Evolutionary conservation across 2,329 filamentous ascomycete genomes (phyloP).

Genomic region (Fusarium sp.): DNA sequence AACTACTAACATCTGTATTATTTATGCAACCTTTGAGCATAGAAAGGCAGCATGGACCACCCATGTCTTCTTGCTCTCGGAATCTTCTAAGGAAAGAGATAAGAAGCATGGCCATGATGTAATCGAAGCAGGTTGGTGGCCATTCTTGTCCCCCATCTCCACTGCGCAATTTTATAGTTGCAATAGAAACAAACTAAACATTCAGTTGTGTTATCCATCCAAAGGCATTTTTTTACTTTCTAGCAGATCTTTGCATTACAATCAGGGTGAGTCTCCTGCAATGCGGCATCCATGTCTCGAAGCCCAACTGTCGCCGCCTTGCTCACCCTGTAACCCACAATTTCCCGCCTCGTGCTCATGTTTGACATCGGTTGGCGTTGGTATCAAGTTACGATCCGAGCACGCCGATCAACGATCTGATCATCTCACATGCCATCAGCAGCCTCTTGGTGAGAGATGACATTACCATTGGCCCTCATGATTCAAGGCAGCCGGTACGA

Average conservation of each 20-base stretch:
- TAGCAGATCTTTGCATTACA: constrained; percentile 2
- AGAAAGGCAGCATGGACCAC: neutral
- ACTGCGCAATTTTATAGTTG: neutral
- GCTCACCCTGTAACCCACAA: constrained; percentile 11
- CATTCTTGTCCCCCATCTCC: neutral
- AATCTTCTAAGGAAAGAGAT: neutral
- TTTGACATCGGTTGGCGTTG: constrained; percentile 27
- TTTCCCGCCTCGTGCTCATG: constrained; percentile 27
- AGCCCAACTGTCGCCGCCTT: constrained; percentile 8
- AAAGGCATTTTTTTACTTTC: neutral
- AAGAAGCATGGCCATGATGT: neutral
- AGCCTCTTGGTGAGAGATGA: neutral
- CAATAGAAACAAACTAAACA: neutral
- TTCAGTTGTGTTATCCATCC: neutral
- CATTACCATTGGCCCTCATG: constrained; percentile 14
- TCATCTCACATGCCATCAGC: constrained; percentile 4
- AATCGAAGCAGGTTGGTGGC: neutral
- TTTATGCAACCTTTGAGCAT: neutral
- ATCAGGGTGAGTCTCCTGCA: neutral
- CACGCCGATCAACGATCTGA: constrained; percentile 28
- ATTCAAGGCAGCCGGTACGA: constrained; percentile 18
- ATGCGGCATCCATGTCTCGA: neutral
- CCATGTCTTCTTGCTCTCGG: neutral
- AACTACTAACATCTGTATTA: neutral
- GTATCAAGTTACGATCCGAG: constrained; percentile 37